These are phyloP conservation scores for Eucalyptus cloeziana DNA, from an alignment of 345 rosid genomes.

Conservation along the genomic window DNA sequence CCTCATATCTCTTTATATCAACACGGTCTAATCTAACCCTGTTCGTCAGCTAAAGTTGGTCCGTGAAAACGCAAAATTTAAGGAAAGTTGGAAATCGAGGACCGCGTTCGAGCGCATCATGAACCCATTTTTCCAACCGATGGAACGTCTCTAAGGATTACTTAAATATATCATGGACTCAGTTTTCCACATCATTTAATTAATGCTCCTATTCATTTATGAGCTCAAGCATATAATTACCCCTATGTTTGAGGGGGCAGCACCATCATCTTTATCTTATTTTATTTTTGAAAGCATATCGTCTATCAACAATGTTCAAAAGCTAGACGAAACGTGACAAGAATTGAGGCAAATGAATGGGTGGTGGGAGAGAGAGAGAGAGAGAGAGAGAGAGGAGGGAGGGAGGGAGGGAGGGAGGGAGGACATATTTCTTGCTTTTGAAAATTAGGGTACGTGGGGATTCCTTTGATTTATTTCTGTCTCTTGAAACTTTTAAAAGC, in stretches of 20 bases:
- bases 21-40: not conserved
- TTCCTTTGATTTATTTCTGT: not conserved
- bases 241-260: not conserved
- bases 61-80: not conserved
- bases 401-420: not conserved
- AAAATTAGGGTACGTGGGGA: not conserved
- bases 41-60: not conserved
- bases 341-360: slow-evolving; percentile 13
- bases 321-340: not conserved
- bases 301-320: not conserved
- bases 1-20: not conserved
- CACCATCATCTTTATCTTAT: not conserved
- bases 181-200: not conserved
- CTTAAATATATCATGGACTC: not conserved
- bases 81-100: not conserved
- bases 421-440: not conserved
- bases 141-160: not conserved
- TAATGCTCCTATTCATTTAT: not conserved
- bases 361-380: not conserved
- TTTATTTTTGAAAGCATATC: not conserved
- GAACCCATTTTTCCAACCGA: not conserved
- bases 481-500: not conserved
- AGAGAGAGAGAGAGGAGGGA: not conserved
- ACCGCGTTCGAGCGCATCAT: not conserved
- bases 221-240: not conserved